Evolutionary conservation across 257 asterid genomes (phyloP), one percentile per base, ranked within the genome.

Genomic region (Solanum stenotomum): DNA sequence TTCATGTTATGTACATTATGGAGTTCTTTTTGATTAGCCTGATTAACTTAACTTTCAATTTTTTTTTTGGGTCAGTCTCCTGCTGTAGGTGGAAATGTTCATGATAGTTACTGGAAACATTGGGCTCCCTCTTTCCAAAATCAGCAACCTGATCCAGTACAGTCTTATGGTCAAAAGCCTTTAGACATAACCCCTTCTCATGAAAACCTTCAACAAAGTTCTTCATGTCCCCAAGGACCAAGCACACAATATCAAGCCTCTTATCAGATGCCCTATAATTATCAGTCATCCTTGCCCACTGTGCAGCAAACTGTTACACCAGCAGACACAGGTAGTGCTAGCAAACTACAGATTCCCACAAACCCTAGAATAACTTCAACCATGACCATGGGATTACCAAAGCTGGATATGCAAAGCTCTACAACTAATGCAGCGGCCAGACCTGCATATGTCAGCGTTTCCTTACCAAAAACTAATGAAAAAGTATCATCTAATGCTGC

Each of bases 321-420:
- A 63, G 52, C 90, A 90, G 97, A 96, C 90, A 79, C 95, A 74
- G 93, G 88, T 29, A 94, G 92, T 91, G 94, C 90, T 86, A 91
- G 88, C 92, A 96, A 94, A 90, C 23, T 95, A 91, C 99, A 97
- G 92, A 98, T 97, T 88, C 99, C 98, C 13, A 96, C 98, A 88
- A 98, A 98, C 92, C 99, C 99, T 83, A 95, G 98, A 94, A 96
- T 98, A 91, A 94, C 96, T 92, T 89, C 98, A 75, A 96, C 88
- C 90, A 86, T 95, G 89, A 91, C 93, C 84, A 75, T 59, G 89
- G 91, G 92, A 90, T 71, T 89, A 85, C 90, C 93, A 44, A 96
- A 93, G 91, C 89, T 88, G 42, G 98, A 96, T 78, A 94, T 93
- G 92, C 98, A 94, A 86, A 88, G 88, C 89, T 87, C 94, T 84